phyloP scores from a whole-genome alignment of 768 basidiomycete species.

The Rhodotorula graminis region DNA sequence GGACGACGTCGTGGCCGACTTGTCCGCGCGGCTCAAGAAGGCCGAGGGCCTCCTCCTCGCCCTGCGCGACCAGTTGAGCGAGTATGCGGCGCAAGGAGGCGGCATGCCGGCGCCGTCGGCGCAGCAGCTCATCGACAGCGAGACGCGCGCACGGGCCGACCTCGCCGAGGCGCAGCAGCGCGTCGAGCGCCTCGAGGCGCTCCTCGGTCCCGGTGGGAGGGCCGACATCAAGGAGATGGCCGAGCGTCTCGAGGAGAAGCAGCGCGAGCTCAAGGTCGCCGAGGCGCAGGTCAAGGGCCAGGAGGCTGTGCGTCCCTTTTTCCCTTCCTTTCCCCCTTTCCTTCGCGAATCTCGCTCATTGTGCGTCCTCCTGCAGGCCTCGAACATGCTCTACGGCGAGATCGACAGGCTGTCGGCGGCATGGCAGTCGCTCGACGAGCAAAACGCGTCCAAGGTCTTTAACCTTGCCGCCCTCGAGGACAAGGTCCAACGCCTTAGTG shows the following conservation, averaged over 20 bases:
- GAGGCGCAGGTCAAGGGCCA: constrained; percentile 63
- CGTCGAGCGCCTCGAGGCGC: constrained; percentile 59
- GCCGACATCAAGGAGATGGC: constrained; percentile 57
- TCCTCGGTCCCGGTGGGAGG: constrained; percentile 58
- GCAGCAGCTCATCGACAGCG: constrained; percentile 48
- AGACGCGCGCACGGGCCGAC: constrained; percentile 44
- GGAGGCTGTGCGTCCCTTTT: constrained; percentile 54
- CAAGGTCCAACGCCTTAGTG: constrained; percentile 58
- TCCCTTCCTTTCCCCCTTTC: neutral
- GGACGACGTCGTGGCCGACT: constrained; percentile 52
- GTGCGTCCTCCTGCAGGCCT: constrained; percentile 52
- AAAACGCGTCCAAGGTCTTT: constrained; percentile 77
- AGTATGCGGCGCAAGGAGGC: constrained; percentile 55
- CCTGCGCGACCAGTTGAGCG: constrained; percentile 39
- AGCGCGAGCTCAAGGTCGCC: constrained; percentile 62
- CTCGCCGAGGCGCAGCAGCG: constrained; percentile 35
- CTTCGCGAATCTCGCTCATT: neutral
- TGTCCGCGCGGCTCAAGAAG: constrained; percentile 33
- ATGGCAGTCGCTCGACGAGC: constrained; percentile 77
- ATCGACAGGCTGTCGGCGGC: constrained; percentile 77
- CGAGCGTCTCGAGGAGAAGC: constrained; percentile 60
- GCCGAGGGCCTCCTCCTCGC: constrained; percentile 15
- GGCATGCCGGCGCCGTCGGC: constrained; percentile 57
- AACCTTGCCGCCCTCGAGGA: constrained; percentile 73
- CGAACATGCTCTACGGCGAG: constrained; percentile 73